These are phyloP conservation scores for Rickenella mellea DNA, from an alignment of 768 basidiomycete genomes.

Conservation along the genomic window DNA sequence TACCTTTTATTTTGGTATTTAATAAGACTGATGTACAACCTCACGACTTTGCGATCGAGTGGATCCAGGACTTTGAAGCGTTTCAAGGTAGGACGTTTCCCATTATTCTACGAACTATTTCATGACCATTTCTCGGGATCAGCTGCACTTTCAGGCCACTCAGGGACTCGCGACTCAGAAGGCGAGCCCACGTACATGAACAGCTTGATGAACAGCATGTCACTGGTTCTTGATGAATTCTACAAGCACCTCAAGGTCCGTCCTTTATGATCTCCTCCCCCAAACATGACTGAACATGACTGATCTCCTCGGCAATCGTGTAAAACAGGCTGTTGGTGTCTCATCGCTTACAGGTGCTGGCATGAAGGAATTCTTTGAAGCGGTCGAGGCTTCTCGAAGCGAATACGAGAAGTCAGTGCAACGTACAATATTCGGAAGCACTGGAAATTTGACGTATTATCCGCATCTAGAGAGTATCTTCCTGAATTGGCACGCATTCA, in stretches of 20 bases:
- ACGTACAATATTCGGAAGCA: neutral
- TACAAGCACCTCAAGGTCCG: conserved; percentile 89
- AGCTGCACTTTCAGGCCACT: conserved; percentile 65
- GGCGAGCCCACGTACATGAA: conserved; percentile 98
- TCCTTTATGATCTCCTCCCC: neutral
- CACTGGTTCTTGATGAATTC: conserved; percentile 94
- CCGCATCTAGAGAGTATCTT: conserved; percentile 71
- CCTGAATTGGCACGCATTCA: conserved; percentile 78
- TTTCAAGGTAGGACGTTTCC: conserved; percentile 47
- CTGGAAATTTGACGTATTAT: neutral
- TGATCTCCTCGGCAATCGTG: too few species aligned
- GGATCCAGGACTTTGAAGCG: conserved; percentile 97
- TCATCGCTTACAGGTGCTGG: conserved; percentile 95
- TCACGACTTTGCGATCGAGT: conserved; percentile 88
- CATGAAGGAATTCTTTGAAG: conserved; percentile 83
- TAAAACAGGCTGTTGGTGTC: conserved; percentile 72
- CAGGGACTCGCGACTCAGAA: conserved; percentile 59
- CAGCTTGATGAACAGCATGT: conserved; percentile 98
- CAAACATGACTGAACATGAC: too few species aligned
- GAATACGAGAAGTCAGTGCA: conserved; percentile 78
- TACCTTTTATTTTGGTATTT: conserved; percentile 96
- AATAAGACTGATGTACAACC: conserved; percentile 94
- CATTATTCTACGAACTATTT: neutral
- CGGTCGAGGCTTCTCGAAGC: conserved; percentile 76
- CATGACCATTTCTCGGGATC: neutral